Conservation (phyloP, 192 early-diverging fungal species). For the Backusella morwellensis region DNA sequence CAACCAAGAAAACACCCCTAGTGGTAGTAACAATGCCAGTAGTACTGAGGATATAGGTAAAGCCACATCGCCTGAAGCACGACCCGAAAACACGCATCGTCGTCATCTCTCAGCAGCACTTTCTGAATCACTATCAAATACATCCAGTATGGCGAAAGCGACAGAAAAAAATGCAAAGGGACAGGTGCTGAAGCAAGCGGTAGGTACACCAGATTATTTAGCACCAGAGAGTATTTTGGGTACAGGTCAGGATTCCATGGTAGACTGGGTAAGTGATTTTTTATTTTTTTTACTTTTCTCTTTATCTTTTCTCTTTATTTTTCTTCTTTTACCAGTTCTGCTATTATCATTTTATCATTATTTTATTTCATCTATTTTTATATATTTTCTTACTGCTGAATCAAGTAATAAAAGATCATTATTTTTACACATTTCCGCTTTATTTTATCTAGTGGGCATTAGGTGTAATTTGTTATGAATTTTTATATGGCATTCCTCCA, state of each 20-base stretch:
- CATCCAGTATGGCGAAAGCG: neutral
- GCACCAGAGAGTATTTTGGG: slow-evolving; percentile 88
- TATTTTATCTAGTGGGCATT: slow-evolving; percentile 69
- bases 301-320: neutral
- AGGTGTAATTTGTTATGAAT: slow-evolving; percentile 88
- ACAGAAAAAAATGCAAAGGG: neutral
- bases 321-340: neutral
- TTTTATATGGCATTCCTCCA: slow-evolving; percentile 79
- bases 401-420: neutral
- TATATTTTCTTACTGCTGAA: neutral
- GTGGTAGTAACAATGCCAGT: slow-evolving; percentile 33
- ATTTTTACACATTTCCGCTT: neutral
- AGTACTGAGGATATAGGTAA: neutral
- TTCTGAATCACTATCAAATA: slow-evolving; percentile 4
- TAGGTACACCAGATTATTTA: slow-evolving; percentile 87
- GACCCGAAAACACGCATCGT: neutral
- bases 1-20: slow-evolving; percentile 31
- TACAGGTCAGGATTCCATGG: slow-evolving; percentile 79
- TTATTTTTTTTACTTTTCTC: neutral
- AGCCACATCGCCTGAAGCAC: neutral
- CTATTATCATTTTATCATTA: neutral
- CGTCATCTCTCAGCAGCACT: slow-evolving; percentile 4
- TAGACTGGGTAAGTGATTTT: slow-evolving; percentile 76
- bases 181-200: slow-evolving; percentile 24
- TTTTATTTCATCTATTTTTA: neutral